Evolutionary conservation across 306 rosid genomes (phyloP).

Genomic region (Dryas octopetala): DNA sequence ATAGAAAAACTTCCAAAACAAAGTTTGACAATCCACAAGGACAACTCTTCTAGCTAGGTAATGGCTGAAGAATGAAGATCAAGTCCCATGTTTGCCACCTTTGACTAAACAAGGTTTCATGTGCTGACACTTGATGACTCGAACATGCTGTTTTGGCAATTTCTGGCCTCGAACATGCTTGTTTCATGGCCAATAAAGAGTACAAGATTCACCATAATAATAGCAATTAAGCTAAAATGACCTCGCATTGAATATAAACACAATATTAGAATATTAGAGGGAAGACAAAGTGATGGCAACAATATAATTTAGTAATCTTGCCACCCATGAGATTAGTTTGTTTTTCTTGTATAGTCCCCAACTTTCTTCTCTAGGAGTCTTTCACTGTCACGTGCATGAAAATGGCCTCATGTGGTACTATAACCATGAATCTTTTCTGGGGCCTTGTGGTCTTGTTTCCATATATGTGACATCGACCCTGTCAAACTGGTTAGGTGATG

Average conservation of each 20-base stretch:
- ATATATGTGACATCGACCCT: not conserved
- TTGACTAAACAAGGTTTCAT: not conserved
- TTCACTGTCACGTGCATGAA: conserved; percentile 14
- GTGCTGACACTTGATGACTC: not conserved
- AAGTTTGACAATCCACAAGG: not conserved
- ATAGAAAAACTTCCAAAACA: not conserved
- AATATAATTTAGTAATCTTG: not conserved
- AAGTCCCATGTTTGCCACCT: not conserved
- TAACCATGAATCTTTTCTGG: not conserved
- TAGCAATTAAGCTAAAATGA: too few species aligned
- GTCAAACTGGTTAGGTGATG: not conserved
- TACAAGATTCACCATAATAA: not conserved
- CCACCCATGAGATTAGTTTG: not conserved
- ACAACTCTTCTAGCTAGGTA: not conserved
- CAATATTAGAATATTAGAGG: too few species aligned
- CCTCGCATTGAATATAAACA: too few species aligned
- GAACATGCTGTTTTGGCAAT: not conserved
- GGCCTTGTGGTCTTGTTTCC: conserved; percentile 7
- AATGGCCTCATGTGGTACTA: not conserved
- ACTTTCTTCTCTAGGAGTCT: too few species aligned
- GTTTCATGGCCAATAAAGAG: not conserved
- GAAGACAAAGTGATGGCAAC: not conserved
- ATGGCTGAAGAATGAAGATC: not conserved
- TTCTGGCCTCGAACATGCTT: not conserved
- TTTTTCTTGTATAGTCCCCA: too few species aligned